phyloP scores from a whole-genome alignment of 2,329 filamentous ascomycete species.

The Periconia digitata region DNA sequence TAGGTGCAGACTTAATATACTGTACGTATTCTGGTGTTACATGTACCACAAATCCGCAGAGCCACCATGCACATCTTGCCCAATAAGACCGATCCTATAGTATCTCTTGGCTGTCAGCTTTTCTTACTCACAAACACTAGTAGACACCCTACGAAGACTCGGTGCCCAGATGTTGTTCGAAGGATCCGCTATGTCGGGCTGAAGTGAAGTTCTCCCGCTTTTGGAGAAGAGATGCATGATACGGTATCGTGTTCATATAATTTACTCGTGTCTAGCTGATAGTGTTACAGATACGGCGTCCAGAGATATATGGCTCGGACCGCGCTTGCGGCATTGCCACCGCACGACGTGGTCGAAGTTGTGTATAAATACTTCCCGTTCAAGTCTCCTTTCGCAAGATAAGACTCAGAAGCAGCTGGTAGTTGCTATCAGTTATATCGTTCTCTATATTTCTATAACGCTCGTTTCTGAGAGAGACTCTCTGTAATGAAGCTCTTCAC shows the following conservation, averaged over 20 bases:
- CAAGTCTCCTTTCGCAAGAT: background rate
- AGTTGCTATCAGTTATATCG: background rate
- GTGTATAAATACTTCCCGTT: background rate
- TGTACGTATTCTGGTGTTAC: background rate
- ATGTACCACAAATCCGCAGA: background rate
- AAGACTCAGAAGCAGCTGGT: background rate
- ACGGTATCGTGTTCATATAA: background rate
- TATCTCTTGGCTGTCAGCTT: background rate
- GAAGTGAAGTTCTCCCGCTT: background rate
- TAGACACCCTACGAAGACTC: background rate
- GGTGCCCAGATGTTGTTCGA: background rate
- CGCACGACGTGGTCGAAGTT: background rate
- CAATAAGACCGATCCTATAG: background rate
- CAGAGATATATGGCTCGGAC: background rate
- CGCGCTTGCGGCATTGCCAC: background rate
- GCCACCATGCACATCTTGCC: background rate
- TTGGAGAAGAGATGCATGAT: background rate
- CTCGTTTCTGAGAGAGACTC: background rate
- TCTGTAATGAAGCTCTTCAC: conserved; percentile 15
- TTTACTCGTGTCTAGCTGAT: no score
- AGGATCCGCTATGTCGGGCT: background rate
- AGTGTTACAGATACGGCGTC: background rate
- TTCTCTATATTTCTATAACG: background rate
- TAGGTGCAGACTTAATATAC: background rate
- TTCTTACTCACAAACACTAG: background rate